phyloP scores from a whole-genome alignment of 1,284 basidiomycete species.

The Leccinum brunneo-olivaceum region DNA sequence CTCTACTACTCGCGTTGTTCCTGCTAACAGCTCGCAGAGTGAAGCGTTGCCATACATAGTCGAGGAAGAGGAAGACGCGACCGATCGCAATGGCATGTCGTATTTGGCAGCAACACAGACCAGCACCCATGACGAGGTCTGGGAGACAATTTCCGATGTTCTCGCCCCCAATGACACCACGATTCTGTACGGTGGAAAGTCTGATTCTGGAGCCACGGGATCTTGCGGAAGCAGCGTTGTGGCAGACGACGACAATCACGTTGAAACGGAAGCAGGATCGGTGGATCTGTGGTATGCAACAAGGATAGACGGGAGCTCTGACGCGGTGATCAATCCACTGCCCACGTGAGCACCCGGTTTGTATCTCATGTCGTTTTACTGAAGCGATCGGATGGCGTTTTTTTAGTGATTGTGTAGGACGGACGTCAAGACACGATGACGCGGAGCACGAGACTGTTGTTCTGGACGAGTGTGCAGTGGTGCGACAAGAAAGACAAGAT shows the following conservation, averaged over 20 bases:
- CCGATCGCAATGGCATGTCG: background rate
- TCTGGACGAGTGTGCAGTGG: background rate
- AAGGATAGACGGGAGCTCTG: too few relatives aligned
- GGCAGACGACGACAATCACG: background rate
- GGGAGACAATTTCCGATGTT: background rate
- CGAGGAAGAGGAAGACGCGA: background rate
- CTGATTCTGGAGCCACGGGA: background rate
- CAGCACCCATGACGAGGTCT: too few relatives aligned
- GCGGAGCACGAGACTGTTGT: background rate
- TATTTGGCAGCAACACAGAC: background rate
- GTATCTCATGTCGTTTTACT: background rate
- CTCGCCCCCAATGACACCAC: background rate
- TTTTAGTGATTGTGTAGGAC: background rate
- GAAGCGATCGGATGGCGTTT: background rate
- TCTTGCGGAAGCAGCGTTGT: background rate
- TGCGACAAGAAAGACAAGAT: background rate
- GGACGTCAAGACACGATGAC: background rate
- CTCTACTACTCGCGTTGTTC: background rate
- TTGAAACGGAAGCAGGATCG: background rate
- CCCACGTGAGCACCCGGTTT: slow-evolving; percentile 3
- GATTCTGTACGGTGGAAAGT: background rate
- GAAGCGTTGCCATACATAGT: background rate
- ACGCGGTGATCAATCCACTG: too few relatives aligned
- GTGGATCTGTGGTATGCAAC: background rate
- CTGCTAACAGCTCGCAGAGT: background rate